A percentile compares a stretch with the other conserved stretches of the same genome.
Evolutionary conservation across 495 filamentous ascomycete species (phyloP).

Genomic region (Penicillium paradoxum): DNA sequence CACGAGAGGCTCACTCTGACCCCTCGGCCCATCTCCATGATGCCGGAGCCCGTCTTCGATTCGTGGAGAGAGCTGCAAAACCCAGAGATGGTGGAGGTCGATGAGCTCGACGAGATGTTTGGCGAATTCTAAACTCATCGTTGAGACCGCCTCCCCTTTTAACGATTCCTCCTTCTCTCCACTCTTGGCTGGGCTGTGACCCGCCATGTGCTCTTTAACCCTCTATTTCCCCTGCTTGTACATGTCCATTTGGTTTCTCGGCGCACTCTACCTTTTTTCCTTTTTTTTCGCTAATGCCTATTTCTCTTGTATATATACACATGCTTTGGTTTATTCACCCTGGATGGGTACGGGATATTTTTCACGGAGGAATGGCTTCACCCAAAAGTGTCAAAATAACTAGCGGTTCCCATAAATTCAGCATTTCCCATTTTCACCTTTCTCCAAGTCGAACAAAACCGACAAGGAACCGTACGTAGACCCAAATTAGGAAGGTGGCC

Average conservation of each 20-base stretch:
- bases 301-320: conserved; percentile 37
- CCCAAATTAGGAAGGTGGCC: neutral
- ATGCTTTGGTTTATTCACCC: conserved; percentile 16
- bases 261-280: conserved; percentile 11
- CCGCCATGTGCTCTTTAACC: conserved; percentile 14
- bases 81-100: conserved; percentile 84
- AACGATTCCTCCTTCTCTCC: conserved; percentile 12
- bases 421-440: neutral
- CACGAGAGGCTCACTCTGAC: conserved; percentile 38
- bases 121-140: conserved; percentile 38
- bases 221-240: conserved; percentile 20
- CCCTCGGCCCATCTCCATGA: conserved; percentile 41
- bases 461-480: neutral
- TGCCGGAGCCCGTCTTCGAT: conserved; percentile 33
- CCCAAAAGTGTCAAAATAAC: conserved; percentile 10
- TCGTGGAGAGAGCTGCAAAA: conserved; percentile 64
- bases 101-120: conserved; percentile 89
- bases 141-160: neutral
- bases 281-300: conserved; percentile 20
- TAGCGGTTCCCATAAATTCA: conserved; percentile 6
- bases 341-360: conserved; percentile 24
- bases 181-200: conserved; percentile 13
- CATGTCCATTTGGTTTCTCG: conserved; percentile 25
- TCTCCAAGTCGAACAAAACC: neutral
- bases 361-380: conserved; percentile 8